Percentiles rank a stretch among this genome's conserved stretches.
Conservation (phyloP, 1,284 basidiomycete species). For the Testicularia cyperi region DNA sequence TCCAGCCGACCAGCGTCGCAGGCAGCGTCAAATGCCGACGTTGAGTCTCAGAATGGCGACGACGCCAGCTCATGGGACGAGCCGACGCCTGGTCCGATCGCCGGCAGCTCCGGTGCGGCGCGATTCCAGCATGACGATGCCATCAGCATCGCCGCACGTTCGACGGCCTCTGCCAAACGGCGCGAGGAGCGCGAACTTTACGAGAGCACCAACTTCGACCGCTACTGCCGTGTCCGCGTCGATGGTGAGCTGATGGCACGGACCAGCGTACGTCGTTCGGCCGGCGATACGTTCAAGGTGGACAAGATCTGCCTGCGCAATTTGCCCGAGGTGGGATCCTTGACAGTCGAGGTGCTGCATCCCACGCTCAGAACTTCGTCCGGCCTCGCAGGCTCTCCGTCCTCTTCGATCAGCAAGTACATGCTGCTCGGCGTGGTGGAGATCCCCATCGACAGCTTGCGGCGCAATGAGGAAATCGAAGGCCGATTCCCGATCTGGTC, state of each 20-base stretch:
- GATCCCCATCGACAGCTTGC: conserved; percentile 46
- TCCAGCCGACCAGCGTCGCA: conserved; percentile 21
- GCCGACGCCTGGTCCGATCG: conserved; percentile 10
- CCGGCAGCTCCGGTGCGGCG: conserved; percentile 15
- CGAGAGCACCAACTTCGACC: conserved; percentile 27
- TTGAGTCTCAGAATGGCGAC: conserved; percentile 3
- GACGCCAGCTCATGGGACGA: conserved; percentile 14
- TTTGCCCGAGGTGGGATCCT: conserved; percentile 20
- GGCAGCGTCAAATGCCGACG: conserved; percentile 9
- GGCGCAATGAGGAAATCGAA: conserved; percentile 47
- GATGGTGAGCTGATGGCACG: conserved; percentile 42
- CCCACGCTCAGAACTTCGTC: conserved; percentile 14
- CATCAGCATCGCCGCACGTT: not conserved
- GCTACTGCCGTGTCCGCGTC: conserved; percentile 44
- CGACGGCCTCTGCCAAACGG: conserved; percentile 4
- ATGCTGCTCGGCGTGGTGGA: conserved; percentile 43
- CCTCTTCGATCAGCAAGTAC: conserved; percentile 16
- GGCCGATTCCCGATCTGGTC: conserved; percentile 55
- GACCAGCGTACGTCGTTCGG: conserved; percentile 22
- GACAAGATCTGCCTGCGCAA: conserved; percentile 46
- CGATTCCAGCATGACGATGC: conserved; percentile 3
- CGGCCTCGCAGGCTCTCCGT: conserved; percentile 14
- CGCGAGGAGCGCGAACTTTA: conserved; percentile 25
- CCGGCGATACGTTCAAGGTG: conserved; percentile 13
- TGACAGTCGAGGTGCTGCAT: conserved; percentile 44